Percentiles rank a stretch among this genome's conserved stretches.
These are phyloP conservation scores for Stachybotrys chlorohalonatus DNA, from an alignment of 2,329 filamentous ascomycete genomes.

Conservation along the genomic window DNA sequence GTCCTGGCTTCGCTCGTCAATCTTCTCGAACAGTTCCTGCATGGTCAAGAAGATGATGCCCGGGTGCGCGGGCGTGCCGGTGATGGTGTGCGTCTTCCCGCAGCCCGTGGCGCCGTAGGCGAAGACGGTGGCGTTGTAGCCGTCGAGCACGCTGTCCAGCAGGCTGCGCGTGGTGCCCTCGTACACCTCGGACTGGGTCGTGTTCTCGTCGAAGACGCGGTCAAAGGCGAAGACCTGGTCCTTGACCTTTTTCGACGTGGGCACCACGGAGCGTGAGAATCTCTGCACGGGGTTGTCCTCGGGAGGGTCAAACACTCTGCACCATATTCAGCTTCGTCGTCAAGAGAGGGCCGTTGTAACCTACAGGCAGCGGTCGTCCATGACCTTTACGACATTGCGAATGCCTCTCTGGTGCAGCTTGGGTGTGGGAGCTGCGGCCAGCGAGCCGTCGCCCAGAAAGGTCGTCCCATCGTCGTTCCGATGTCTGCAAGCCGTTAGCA, in stretches of 20 bases:
- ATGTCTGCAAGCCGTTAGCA: conserved; percentile 30
- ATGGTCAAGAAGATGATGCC: conserved; percentile 99
- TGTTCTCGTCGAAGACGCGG: conserved; percentile 92
- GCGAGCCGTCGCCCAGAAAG: conserved; percentile 93
- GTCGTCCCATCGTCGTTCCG: conserved; percentile 74
- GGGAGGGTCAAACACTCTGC: conserved; percentile 90
- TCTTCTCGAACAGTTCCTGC: conserved; percentile 97
- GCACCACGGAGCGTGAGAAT: conserved; percentile 74
- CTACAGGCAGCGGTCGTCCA: conserved; percentile 93
- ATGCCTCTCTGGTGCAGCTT: conserved; percentile 82
- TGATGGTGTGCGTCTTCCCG: conserved; percentile 97
- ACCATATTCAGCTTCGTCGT: conserved; percentile 7
- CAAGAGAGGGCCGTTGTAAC: conserved; percentile 22
- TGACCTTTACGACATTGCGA: conserved; percentile 85
- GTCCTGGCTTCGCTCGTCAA: conserved; percentile 74
- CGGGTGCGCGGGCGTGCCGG: conserved; percentile 81
- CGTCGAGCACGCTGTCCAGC: conserved; percentile 91
- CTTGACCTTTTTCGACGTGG: conserved; percentile 83
- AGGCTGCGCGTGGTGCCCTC: conserved; percentile 82
- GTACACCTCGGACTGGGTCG: conserved; percentile 86
- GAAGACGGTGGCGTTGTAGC: conserved; percentile 98
- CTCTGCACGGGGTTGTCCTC: conserved; percentile 89
- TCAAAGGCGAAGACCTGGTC: conserved; percentile 98
- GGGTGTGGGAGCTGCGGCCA: conserved; percentile 77
- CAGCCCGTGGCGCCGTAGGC: conserved; percentile 97